Evolutionary conservation across 768 basidiomycete species (phyloP).

Genomic region (Tephrocybe sp.): DNA sequence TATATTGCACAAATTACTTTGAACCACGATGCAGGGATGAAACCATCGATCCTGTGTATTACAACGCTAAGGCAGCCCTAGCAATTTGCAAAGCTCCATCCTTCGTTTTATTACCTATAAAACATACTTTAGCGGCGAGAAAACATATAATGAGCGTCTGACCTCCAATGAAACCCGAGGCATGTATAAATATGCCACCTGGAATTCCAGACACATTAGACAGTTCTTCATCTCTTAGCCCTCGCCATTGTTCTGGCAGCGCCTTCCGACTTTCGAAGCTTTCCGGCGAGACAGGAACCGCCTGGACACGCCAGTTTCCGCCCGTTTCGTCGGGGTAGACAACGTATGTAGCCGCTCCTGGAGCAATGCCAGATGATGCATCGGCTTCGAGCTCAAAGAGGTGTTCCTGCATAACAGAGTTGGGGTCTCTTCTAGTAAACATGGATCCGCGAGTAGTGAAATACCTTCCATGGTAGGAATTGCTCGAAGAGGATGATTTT

Average conservation of each 20-base stretch:
- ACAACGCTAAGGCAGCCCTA: slow-evolving; percentile 56
- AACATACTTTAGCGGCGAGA: background rate
- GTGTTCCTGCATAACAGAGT: slow-evolving; percentile 55
- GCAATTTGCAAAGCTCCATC: slow-evolving; percentile 87
- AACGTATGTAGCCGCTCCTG: slow-evolving; percentile 73
- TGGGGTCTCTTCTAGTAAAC: background rate
- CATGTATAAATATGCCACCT: slow-evolving; percentile 91
- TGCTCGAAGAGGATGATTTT: slow-evolving; percentile 78
- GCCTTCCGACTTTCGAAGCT: slow-evolving; percentile 92
- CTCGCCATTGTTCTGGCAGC: slow-evolving; percentile 92
- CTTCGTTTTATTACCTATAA: slow-evolving; percentile 81
- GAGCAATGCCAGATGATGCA: slow-evolving; percentile 36
- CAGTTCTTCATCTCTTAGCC: slow-evolving; percentile 82
- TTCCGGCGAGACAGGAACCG: slow-evolving; percentile 78
- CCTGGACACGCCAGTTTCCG: slow-evolving; percentile 88
- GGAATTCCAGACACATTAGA: slow-evolving; percentile 72
- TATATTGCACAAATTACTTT: background rate
- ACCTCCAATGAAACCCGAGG: slow-evolving; percentile 97
- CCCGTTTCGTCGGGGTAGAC: slow-evolving; percentile 85
- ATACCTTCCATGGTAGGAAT: slow-evolving; percentile 88
- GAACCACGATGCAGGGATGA: slow-evolving; percentile 2
- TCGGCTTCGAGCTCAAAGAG: slow-evolving; percentile 84
- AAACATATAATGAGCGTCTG: slow-evolving; percentile 20
- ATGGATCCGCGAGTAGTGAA: slow-evolving; percentile 10
- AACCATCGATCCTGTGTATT: slow-evolving; percentile 1